A percentile compares a stretch with the other conserved stretches of the same genome.
Evolutionary conservation across 805 yeast species (phyloP).

Genomic region (Pichia rugopelliculosa): DNA sequence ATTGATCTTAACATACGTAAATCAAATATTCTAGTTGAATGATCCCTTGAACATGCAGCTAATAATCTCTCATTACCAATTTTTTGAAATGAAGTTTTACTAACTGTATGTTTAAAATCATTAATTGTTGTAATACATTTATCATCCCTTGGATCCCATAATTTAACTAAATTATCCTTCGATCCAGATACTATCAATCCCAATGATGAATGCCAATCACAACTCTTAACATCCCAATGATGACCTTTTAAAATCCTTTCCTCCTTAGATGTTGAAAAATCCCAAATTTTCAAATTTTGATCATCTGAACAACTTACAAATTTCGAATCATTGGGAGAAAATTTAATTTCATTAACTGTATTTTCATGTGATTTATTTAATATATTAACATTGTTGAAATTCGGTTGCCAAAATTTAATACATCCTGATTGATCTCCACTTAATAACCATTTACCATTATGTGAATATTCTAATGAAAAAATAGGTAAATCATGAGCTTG

Average conservation of each 20-base stretch:
- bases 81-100: constrained; percentile 70
- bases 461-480: constrained; percentile 70
- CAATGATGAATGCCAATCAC: constrained; percentile 92
- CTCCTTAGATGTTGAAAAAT: constrained; percentile 79
- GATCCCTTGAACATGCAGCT: constrained; percentile 85
- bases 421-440: constrained; percentile 91
- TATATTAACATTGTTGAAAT: constrained; percentile 90
- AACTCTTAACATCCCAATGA: constrained; percentile 97
- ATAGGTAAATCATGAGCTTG: constrained; percentile 96
- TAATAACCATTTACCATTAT: constrained; percentile 88
- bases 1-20: constrained; percentile 77
- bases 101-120: constrained; percentile 92
- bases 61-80: constrained; percentile 63
- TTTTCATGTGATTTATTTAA: constrained; percentile 65
- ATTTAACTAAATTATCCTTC: constrained; percentile 84
- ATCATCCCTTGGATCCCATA: constrained; percentile 92
- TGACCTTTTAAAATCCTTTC: constrained; percentile 82
- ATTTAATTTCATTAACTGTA: constrained; percentile 78
- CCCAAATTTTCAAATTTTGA: constrained; percentile 85
- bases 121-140: constrained; percentile 72
- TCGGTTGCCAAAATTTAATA: constrained; percentile 96
- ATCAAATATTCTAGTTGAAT: constrained; percentile 83
- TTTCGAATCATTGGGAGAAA: constrained; percentile 84
- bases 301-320: constrained; percentile 96
- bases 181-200: constrained; percentile 91